Conservation (phyloP, 768 basidiomycete species). For the Cyathus striatus region DNA sequence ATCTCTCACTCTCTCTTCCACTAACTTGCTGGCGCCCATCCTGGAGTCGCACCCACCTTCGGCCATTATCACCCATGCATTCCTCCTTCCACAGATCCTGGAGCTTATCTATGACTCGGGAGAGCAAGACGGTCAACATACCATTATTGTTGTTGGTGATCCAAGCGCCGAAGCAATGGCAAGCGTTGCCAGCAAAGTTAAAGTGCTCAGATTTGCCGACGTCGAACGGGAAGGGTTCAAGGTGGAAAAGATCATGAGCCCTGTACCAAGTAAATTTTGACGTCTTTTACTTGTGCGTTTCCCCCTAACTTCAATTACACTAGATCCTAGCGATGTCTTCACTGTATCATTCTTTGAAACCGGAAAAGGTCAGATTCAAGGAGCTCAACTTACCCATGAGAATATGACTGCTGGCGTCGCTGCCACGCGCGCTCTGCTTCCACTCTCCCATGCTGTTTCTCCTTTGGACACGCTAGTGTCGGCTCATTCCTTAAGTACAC, state of each 20-base stretch:
- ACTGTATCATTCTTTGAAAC: conserved; percentile 62
- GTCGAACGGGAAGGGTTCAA: conserved; percentile 63
- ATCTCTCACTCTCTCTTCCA: conserved; percentile 60
- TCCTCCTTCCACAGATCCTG: conserved; percentile 62
- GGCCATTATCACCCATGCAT: conserved; percentile 68
- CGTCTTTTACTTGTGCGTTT: conserved; percentile 1
- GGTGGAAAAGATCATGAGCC: conserved; percentile 37
- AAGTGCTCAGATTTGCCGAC: conserved; percentile 62
- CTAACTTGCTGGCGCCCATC: conserved; percentile 57
- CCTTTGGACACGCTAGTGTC: conserved; percentile 77
- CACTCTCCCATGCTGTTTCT: conserved; percentile 62
- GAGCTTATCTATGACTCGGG: conserved; percentile 65
- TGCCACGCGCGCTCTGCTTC: conserved; percentile 70
- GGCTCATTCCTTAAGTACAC: conserved; percentile 63
- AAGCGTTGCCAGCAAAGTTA: conserved; percentile 45
- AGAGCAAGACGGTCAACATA: conserved; percentile 40
- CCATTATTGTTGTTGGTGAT: conserved; percentile 72
- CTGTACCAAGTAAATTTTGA: conserved; percentile 45
- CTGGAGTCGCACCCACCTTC: conserved; percentile 62
- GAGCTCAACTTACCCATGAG: conserved; percentile 70
- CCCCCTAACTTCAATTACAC: conserved; percentile 5
- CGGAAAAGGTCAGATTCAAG: conserved; percentile 47
- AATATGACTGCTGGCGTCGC: conserved; percentile 90
- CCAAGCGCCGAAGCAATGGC: conserved; percentile 39
- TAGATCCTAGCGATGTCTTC: conserved; percentile 60